Evolutionary conservation across 139 green algal genomes (phyloP), one percentile per base, ranked within the genome.

Genomic region (Ettlia oleoabundans): DNA sequence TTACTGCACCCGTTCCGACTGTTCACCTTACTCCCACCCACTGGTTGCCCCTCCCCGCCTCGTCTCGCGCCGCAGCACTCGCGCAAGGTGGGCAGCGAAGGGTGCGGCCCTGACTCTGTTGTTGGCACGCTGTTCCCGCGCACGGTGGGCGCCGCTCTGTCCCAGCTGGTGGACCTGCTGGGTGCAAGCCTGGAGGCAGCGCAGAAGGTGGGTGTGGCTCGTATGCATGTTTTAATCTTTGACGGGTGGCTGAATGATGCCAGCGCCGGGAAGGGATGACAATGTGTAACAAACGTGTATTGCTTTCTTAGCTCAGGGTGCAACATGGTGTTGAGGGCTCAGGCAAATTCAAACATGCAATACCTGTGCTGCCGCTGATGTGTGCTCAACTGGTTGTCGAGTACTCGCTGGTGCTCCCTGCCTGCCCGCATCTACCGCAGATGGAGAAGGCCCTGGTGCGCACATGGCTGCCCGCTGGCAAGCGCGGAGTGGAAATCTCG

Each of bases 131-230:
- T 80, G 5, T 84, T 84, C 41, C 61, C 69, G 15, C n/a, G 65
- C 2, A 43, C 47, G 1, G 78, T 84, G 68, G 78, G 65, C 0
- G 78, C 78, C 9, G 78, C 78, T 21, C 38, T 84, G 40, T 18
- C 32, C 19, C 62, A 52, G 47, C 55, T 84, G 38, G 78, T 84
- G 2, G 58, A 79, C 42, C 78, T 84, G 53, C 47, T 84, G 38
- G 52, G 41, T 1, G 41, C 41, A 6, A 62, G 51, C 62, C 40
- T 72, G 68, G 41, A 41, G 38, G 66, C 53, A 10, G 69, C 69
- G 9, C 41, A 55, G 8, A 84, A 84, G 67, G 69, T 43, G 62
- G 62, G 24, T 33, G 62, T 33, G 28, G 62, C 26, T 18, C 28
- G 62, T 10, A 33, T 18, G 26, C 3, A 18, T 3, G 62, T 37